phyloP scores from a whole-genome alignment of 1,284 basidiomycete genomes.

The Pisolithus thermaeus region DNA sequence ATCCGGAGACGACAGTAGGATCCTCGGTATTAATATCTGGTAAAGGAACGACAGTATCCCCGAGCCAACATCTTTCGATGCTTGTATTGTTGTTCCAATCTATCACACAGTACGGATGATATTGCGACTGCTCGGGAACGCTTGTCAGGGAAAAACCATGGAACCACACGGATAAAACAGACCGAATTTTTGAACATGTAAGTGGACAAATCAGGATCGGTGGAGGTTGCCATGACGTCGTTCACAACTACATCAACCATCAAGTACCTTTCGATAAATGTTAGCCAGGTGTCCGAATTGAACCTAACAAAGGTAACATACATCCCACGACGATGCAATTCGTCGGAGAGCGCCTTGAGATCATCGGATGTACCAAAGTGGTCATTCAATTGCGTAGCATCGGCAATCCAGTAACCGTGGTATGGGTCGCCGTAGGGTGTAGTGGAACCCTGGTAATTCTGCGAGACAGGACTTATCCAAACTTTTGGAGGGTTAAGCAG shows the following conservation, averaged over 20 bases:
- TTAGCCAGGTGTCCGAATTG: constrained; percentile 18
- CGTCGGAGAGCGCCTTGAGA: constrained; percentile 51
- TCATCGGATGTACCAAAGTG: constrained; percentile 62
- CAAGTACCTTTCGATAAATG: constrained; percentile 32
- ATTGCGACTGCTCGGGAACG: constrained; percentile 27
- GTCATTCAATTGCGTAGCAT: constrained; percentile 54
- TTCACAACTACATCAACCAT: constrained; percentile 78
- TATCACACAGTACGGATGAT: constrained; percentile 32
- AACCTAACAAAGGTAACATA: constrained; percentile 25
- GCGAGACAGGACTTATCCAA: constrained; percentile 58
- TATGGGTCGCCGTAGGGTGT: constrained; percentile 62
- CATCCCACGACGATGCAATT: constrained; percentile 64
- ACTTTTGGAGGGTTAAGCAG: constrained; percentile 21
- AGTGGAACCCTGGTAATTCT: constrained; percentile 53
- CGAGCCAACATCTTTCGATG: constrained; percentile 71
- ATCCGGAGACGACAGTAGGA: constrained; percentile 43
- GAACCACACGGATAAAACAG: constrained; percentile 20
- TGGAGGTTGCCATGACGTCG: constrained; percentile 59
- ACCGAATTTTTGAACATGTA: constrained; percentile 60
- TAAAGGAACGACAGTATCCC: constrained; percentile 55
- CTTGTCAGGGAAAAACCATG: constrained; percentile 1
- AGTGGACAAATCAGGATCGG: constrained; percentile 48
- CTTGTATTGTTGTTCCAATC: constrained; percentile 58
- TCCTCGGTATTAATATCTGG: constrained; percentile 74
- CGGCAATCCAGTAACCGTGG: constrained; percentile 61